Evolutionary conservation across 2,329 filamentous ascomycete species (phyloP).

Genomic region (Fusarium mexicanum): DNA sequence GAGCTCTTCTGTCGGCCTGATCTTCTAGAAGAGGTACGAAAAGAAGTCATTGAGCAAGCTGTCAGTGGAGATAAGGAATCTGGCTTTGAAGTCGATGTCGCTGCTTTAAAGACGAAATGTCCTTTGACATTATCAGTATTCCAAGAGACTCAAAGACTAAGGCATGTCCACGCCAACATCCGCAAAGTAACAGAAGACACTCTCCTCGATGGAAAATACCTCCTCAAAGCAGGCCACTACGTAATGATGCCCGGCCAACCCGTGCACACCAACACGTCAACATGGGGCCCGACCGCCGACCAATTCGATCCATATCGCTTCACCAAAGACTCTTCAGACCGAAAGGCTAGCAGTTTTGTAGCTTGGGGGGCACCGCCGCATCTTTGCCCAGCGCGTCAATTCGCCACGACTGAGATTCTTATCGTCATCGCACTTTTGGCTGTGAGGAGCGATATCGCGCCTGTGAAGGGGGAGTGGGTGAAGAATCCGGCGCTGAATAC

Average conservation of each 20-base stretch:
- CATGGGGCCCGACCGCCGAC: slow-evolving; percentile 48
- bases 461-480: background rate
- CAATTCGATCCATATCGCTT: slow-evolving; percentile 32
- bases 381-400: slow-evolving; percentile 45
- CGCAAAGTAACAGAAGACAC: slow-evolving; percentile 47
- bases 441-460: slow-evolving; percentile 2
- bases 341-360: slow-evolving; percentile 43
- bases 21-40: slow-evolving; percentile 17
- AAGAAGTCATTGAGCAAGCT: slow-evolving; percentile 1
- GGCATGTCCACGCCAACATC: slow-evolving; percentile 29
- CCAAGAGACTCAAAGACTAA: slow-evolving; percentile 23
- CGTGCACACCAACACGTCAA: slow-evolving; percentile 41
- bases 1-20: slow-evolving; percentile 28
- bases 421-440: slow-evolving; percentile 31
- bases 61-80: background rate
- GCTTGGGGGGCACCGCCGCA: slow-evolving; percentile 45
- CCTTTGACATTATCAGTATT: slow-evolving; percentile 14
- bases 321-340: background rate
- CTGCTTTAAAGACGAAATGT: slow-evolving; percentile 26
- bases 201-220: slow-evolving; percentile 46
- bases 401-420: slow-evolving; percentile 43
- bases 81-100: slow-evolving; percentile 17
- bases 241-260: slow-evolving; percentile 49
- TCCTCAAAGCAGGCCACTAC: slow-evolving; percentile 49
- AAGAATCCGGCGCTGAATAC: slow-evolving; percentile 5